A percentile compares a stretch with the other conserved stretches of the same genome.
phyloP scores from a whole-genome alignment of 2,329 filamentous ascomycete species.

The Pseudocercospora macadamiae region DNA sequence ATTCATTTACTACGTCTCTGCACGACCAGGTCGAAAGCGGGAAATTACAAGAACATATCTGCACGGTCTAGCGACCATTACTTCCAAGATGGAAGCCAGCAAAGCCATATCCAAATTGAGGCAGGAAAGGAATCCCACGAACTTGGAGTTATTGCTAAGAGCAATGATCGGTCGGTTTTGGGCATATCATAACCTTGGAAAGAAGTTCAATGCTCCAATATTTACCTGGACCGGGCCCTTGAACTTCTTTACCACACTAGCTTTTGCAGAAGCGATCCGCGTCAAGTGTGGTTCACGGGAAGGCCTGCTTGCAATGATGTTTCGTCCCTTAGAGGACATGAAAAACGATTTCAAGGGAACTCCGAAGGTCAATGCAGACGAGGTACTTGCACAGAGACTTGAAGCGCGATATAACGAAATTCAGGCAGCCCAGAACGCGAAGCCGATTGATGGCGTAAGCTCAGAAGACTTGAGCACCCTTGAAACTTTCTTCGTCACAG shows the following conservation, averaged over 20 bases:
- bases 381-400: constrained; percentile 4
- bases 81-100: background rate
- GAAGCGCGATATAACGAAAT: background rate
- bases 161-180: background rate
- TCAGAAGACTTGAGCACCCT: background rate
- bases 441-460: background rate
- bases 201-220: constrained; percentile 21
- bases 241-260: constrained; percentile 33
- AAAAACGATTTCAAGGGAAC: background rate
- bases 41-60: constrained; percentile 26
- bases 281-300: constrained; percentile 32
- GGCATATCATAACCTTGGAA: constrained; percentile 16
- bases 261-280: constrained; percentile 34
- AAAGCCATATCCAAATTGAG: too few species aligned
- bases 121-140: background rate
- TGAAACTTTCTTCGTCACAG: background rate
- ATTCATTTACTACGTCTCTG: constrained; percentile 31
- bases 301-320: constrained; percentile 31
- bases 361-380: background rate
- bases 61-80: constrained; percentile 28
- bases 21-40: constrained; percentile 25
- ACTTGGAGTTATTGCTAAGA: background rate
- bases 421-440: background rate
- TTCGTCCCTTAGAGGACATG: constrained; percentile 18
- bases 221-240: constrained; percentile 13